Evolutionary conservation across 495 filamentous ascomycete genomes (phyloP).

Genomic region (Schizothecium vesticola): DNA sequence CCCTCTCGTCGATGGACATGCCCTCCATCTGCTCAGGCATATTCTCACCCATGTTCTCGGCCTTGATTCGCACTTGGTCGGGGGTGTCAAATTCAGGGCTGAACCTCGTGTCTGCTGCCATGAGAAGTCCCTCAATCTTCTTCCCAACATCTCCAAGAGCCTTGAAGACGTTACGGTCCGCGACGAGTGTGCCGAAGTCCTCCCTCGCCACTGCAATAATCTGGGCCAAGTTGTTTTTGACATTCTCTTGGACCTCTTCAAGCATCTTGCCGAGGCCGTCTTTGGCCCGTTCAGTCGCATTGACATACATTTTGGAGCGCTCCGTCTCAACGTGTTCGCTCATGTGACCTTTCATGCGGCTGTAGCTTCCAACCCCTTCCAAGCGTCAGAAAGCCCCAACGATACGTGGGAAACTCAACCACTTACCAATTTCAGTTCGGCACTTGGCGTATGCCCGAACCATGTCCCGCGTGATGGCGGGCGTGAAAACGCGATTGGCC

Average conservation of each 20-base stretch:
- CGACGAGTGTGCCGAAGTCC: conserved; percentile 40
- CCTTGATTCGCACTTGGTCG: background rate
- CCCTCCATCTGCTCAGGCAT: background rate
- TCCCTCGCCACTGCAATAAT: conserved; percentile 4
- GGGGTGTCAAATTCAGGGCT: background rate
- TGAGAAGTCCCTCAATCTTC: conserved; percentile 1
- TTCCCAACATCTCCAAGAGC: background rate
- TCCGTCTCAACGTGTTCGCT: background rate
- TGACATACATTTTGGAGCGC: background rate
- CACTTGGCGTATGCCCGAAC: conserved; percentile 40
- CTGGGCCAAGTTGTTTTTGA: background rate
- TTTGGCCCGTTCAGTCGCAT: background rate
- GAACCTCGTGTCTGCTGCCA: conserved; percentile 7
- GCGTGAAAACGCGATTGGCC: conserved; percentile 49
- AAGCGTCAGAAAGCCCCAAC: background rate
- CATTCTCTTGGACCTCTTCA: background rate
- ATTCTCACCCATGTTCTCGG: background rate
- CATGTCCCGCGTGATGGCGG: conserved; percentile 42
- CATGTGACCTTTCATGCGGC: background rate
- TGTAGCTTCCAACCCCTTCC: background rate
- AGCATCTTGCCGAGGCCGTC: background rate
- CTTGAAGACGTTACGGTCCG: conserved; percentile 15
- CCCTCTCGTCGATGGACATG: background rate
- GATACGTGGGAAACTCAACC: background rate
- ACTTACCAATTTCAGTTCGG: conserved; percentile 37